Base-by-base conservation (phyloP, 2,329 filamentous ascomycete species). In the Colletotrichum lindemuthianum region DNA sequence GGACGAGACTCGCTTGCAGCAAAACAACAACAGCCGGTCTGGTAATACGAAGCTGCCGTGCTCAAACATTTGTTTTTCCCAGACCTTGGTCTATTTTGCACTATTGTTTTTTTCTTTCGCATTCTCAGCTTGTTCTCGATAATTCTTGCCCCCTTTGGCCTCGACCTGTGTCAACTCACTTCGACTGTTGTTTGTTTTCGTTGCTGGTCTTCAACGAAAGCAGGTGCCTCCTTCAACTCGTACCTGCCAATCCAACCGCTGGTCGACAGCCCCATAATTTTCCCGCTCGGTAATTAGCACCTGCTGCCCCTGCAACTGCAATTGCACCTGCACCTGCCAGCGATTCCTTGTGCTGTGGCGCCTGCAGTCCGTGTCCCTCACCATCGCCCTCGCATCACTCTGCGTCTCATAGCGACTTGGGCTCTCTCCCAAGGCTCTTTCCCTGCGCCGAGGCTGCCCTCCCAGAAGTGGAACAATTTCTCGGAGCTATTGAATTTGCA, bases 11-110 rank as follows among this genome's bases (percentile, higher is more conserved):
- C 43, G 55, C 44, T 53, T 48, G 52, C 51, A 55, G 16, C 13
- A 16, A 36, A 32, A 13, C 50, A 11, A 33, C 45, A 56, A 61
- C 61, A 65, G 58, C 61, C 51, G 61, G 58, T 45, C 58, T 56
- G 61, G 43, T 41, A 39, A 52, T 65, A 61, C 58, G 57, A 51
- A 48, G 48, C 51, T 44, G 15, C 51, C 36, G 41, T 37, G 15
- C 50, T 44, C 40, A 33, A 11, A 43, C 34, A 36, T 55, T 56
- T 39, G n/a, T 56, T 61, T 61, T 49, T 43, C 36, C 40, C 37
- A 40, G 41, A 44, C 41, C 43, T 51, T 33, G 45, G 39, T 37
- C 33, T 61, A 47, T 51, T 56, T 50, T 60, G 37, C 24, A 49
- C 13, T 53, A 10, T 43, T 36, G 24, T 5, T 33, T 6, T n/a